These are phyloP conservation scores for Williopsis jadinii DNA, from an alignment of 1,139 yeast species.

Conservation along the genomic window DNA sequence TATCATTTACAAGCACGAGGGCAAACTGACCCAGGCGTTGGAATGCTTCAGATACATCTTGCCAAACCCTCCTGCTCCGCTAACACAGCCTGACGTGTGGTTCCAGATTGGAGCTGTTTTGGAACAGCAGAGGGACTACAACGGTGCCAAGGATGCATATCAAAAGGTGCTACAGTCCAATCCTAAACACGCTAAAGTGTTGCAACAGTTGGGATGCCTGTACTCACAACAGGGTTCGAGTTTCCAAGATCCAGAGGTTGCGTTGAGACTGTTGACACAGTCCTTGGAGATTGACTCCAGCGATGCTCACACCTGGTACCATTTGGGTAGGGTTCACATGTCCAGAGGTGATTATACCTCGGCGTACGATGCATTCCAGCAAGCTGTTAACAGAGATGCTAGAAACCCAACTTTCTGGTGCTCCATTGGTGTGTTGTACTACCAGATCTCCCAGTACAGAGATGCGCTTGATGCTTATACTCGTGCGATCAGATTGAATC, in stretches of 20 bases:
- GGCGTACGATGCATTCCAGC: slow-evolving; percentile 97
- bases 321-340: slow-evolving; percentile 95
- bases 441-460: slow-evolving; percentile 90
- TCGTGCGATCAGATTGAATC: slow-evolving; percentile 89
- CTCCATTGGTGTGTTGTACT: slow-evolving; percentile 92
- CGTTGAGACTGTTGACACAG: slow-evolving; percentile 74
- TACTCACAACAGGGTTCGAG: slow-evolving; percentile 76
- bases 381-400: slow-evolving; percentile 94
- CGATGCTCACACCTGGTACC: slow-evolving; percentile 97
- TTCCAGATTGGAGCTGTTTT: slow-evolving; percentile 94
- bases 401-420: slow-evolving; percentile 99
- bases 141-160: slow-evolving; percentile 89
- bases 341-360: slow-evolving; percentile 90
- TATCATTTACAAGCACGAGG: slow-evolving; percentile 94
- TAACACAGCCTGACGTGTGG: slow-evolving; percentile 97
- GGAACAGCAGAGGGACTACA: slow-evolving; percentile 90
- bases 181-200: slow-evolving; percentile 91
- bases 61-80: slow-evolving; percentile 87
- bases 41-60: slow-evolving; percentile 93
- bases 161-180: slow-evolving; percentile 85
- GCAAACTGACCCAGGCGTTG: slow-evolving; percentile 75
- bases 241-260: slow-evolving; percentile 76
- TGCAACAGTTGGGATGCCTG: slow-evolving; percentile 93
- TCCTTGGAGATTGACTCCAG: slow-evolving; percentile 82
- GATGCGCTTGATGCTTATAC: slow-evolving; percentile 98